phyloP scores from a whole-genome alignment of 164 flowering plant genomes.

The Taxillus chinensis region DNA sequence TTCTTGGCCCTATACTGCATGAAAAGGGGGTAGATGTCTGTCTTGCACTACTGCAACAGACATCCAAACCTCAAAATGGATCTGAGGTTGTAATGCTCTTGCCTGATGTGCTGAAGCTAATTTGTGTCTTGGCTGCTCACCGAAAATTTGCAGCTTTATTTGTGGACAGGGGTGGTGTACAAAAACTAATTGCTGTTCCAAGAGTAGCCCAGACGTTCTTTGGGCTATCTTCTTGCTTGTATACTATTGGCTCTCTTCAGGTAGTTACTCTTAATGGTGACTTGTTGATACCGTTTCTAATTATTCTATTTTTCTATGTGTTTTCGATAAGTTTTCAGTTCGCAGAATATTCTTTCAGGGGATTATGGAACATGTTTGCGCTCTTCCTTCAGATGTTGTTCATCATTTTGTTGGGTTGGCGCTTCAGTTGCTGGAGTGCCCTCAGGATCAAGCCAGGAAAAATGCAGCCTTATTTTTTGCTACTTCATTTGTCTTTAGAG shows the following conservation, averaged over 20 bases:
- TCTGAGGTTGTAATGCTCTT: constrained; percentile 32
- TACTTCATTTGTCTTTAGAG: constrained; percentile 88
- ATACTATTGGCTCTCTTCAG: constrained; percentile 95
- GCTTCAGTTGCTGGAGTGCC: constrained; percentile 78
- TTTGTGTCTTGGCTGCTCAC: constrained; percentile 91
- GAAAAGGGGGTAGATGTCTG: constrained; percentile 98
- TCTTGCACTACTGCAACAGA: constrained; percentile 58
- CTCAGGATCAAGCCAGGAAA: constrained; percentile 86
- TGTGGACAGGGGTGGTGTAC: constrained; percentile 98
- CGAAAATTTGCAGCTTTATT: constrained; percentile 87
- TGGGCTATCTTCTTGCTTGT: constrained; percentile 93
- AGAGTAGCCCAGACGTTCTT: constrained; percentile 59
- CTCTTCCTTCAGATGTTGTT: constrained; percentile 76
- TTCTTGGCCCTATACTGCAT: constrained; percentile 91
- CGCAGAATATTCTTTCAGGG: constrained; percentile 38
- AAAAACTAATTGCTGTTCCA: constrained; percentile 72
- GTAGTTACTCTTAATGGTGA: constrained; percentile 20
- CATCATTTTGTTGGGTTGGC: constrained; percentile 80
- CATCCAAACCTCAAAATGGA: constrained; percentile 34
- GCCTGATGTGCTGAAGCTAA: constrained; percentile 82
- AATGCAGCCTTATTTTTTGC: constrained; percentile 87
- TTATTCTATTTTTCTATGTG: neutral
- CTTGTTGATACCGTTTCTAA: neutral
- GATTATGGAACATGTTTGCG: constrained; percentile 96
- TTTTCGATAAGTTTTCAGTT: constrained; percentile 1